Percentiles rank a stretch among this genome's conserved stretches.
Conservation (phyloP, 495 filamentous ascomycete species). For the Aspergillus taichungensis region DNA sequence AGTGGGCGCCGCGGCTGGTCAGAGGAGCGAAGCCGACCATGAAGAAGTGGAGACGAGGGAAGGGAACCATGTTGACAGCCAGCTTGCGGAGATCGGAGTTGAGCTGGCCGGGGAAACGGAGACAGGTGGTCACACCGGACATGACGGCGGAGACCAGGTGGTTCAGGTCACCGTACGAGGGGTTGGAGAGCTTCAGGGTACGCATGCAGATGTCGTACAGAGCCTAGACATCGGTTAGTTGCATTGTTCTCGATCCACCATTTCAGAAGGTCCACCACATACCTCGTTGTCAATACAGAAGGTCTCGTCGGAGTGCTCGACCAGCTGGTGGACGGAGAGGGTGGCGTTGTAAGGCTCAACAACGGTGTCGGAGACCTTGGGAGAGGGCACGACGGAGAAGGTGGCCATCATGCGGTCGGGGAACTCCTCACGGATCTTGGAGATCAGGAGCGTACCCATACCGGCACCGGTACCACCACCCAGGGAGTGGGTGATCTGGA, state of each 20-base stretch:
- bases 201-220: conserved; percentile 99
- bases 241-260: background rate
- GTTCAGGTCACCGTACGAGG: conserved; percentile 98
- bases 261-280: conserved; percentile 8
- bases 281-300: conserved; percentile 99
- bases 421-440: conserved; percentile 99
- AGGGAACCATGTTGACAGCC: conserved; percentile 99
- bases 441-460: conserved; percentile 99
- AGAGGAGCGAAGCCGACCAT: conserved; percentile 99
- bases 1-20: conserved; percentile 87
- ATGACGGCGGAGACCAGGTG: conserved; percentile 99
- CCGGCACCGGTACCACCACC: conserved; percentile 99
- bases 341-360: conserved; percentile 99
- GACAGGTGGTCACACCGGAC: conserved; percentile 97
- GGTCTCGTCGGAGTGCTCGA: conserved; percentile 99
- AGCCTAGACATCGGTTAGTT: conserved; percentile 46
- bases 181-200: conserved; percentile 95
- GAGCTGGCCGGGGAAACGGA: conserved; percentile 98
- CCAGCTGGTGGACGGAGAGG: conserved; percentile 96
- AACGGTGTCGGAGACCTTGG: conserved; percentile 99
- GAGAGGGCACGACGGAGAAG: conserved; percentile 98
- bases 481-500: conserved; percentile 99
- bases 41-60: conserved; percentile 99
- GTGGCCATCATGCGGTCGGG: conserved; percentile 99
- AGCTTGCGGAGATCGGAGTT: conserved; percentile 99